A percentile compares a stretch with the other conserved stretches of the same genome.
Evolutionary conservation across 2,329 filamentous ascomycete species (phyloP).

Genomic region (Trichoderma asperellum): DNA sequence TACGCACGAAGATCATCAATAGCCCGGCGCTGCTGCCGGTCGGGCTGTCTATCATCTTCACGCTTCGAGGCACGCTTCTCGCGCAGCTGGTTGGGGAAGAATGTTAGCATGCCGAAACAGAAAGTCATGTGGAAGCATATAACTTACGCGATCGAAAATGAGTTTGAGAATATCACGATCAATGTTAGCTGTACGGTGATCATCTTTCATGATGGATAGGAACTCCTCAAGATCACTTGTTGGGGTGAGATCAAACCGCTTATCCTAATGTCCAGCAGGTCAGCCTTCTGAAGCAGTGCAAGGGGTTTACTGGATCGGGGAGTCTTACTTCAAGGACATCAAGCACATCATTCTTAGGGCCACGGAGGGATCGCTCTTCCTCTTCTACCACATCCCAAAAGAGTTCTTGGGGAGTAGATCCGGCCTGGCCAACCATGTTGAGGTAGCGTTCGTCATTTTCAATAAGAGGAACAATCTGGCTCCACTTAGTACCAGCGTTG

Average conservation of each 20-base stretch:
- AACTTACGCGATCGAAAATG: constrained; percentile 77
- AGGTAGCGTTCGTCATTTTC: constrained; percentile 81
- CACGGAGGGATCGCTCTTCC: constrained; percentile 84
- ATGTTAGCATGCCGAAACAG: constrained; percentile 15
- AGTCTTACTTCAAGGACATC: constrained; percentile 82
- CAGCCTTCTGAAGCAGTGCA: constrained; percentile 8
- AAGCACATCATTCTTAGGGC: constrained; percentile 78
- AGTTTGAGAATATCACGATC: constrained; percentile 76
- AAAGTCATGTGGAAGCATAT: background rate
- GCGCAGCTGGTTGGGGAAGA: constrained; percentile 60
- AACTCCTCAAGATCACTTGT: constrained; percentile 91
- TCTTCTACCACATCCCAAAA: constrained; percentile 97
- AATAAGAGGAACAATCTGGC: constrained; percentile 73
- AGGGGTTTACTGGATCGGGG: too few species aligned
- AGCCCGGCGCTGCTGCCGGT: constrained; percentile 82
- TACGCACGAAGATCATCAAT: constrained; percentile 82
- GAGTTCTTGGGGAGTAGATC: constrained; percentile 84
- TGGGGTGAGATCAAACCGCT: constrained; percentile 85
- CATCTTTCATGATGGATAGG: constrained; percentile 76
- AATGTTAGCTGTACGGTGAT: constrained; percentile 87
- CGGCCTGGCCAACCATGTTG: constrained; percentile 79
- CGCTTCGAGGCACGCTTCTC: constrained; percentile 82
- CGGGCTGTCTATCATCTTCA: constrained; percentile 83
- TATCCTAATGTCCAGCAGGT: constrained; percentile 64
- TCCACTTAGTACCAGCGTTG: constrained; percentile 90